Evolutionary conservation across 208 protist species (phyloP), one percentile per base, ranked within the genome.

Genomic region (Tritrichomonas musculus): DNA sequence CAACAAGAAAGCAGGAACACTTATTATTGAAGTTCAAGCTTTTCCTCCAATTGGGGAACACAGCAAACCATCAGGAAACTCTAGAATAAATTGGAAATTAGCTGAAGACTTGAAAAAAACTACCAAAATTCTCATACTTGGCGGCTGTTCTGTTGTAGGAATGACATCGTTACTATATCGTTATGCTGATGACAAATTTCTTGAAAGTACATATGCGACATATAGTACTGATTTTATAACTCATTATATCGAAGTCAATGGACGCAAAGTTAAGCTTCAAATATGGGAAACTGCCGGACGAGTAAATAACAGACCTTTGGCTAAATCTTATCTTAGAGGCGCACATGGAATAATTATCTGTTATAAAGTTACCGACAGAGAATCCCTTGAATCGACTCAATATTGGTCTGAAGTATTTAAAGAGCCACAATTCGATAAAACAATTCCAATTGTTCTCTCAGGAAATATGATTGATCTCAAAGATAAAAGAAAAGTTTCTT

Each of bases 251-350:
- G 47, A 27, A 0, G 25, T 50, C 25, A 36, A 88, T 27, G 27
- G 5, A 5, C 53, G 57, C 11, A 33, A 0, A 57, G 8, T 60
- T 4, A 36, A 57, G 8, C 41, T 55, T n/a, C 77, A 88, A 57
- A 39, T 88, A 88, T 88, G 77, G 77, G 77, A 88, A 57, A 88
- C 47, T 39, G 47, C 47, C 36, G 77, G 77, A n/a, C 77, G 57
- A 57, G 77, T 57, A 39, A 0, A 0, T 5, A 57, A 57, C 30
- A 53, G 30, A 53, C 5, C 13, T 17, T 41, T 88, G 5, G 17
- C 77, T 33, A 5, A 13, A 33, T 39, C 1, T 57, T 88, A 57
- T 30, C 39, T 57, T 2, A 53, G 77, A 33, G 27, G 39, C 57
- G 41, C 47, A 13, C 1, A 1, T 13, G 44, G 14, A n/a, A 49